These are phyloP conservation scores for Chaetoceros muelleri DNA, from an alignment of 108 stramenopile genomes.

Conservation along the genomic window DNA sequence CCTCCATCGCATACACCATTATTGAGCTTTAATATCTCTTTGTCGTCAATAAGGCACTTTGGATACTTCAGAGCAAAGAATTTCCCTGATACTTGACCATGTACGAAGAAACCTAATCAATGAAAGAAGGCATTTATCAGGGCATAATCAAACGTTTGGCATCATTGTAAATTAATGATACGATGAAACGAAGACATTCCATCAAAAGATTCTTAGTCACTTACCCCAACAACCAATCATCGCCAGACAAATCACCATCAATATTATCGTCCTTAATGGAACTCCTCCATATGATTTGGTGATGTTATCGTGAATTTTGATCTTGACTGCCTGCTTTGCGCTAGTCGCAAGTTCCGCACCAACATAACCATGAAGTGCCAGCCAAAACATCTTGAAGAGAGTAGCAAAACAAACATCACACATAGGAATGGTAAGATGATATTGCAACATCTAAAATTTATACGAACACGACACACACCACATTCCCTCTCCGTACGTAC, in stretches of 20 bases:
- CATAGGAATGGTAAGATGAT: too few relatives aligned
- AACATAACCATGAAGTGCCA: neutral
- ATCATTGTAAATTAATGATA: too few relatives aligned
- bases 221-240: slow-evolving; percentile 1
- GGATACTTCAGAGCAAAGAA: slow-evolving; percentile 3
- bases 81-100: neutral
- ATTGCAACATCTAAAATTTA: too few relatives aligned
- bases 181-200: too few relatives aligned
- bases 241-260: neutral
- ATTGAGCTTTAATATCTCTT: neutral
- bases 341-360: neutral
- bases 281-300: neutral
- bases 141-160: too few relatives aligned
- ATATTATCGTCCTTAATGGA: neutral
- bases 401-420: neutral
- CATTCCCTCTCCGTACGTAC: neutral
- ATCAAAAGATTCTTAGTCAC: too few relatives aligned
- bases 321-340: neutral
- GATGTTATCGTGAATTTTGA: neutral
- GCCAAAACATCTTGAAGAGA: neutral
- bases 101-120: neutral
- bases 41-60: neutral
- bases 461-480: too few relatives aligned
- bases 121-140: too few relatives aligned
- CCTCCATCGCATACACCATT: slow-evolving; percentile 1